Base-by-base conservation (phyloP, 257 asterid genomes). In the Rhazya stricta region DNA sequence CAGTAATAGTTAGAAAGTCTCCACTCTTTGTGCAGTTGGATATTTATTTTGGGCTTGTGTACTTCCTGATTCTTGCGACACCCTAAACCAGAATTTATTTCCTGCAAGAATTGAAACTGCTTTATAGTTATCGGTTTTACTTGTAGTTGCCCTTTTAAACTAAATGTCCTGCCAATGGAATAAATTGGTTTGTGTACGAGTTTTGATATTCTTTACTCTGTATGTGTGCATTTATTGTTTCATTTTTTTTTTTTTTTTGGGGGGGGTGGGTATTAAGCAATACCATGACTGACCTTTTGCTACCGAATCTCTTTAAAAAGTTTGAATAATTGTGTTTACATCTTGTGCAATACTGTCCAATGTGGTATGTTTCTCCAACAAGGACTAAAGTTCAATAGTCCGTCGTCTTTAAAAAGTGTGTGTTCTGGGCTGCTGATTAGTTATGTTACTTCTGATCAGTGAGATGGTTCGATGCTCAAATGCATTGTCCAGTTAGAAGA, bases 391-490 rank as follows among this genome's bases (percentile, higher is more conserved):
- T 39, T 74, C 62, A 30, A 45, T 58, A 12, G n/a, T 10, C 53
- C 25, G 0, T 73, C n/a, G 29, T 73, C 7, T 51, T 70, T 75
- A 5, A 30, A 30, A n/a, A n/a, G n/a, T n/a, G n/a, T 62, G 21
- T 62, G 27, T 30, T 23, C n/a, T 67, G 0, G 34, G 58, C 6
- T 54, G 18, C 71, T 76, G 70, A 77, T 73, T 69, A 45, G 60
- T 73, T 81, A 23, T 74, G 30, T 27, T 80, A 46, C 9, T 74
- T 51, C 82, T 79, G 12, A 46, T 78, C 87, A 91, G 97, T 77
- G 46, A 84, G 85, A 78, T 84, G 88, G 86, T 74, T 72, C 27
- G 73, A 81, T 76, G 58, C 79, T 72, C 79, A 80, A 54, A 13
- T 73, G 73, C 67, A 57, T 70, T 79, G 46, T 62, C 78, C 84